Evolutionary conservation across 257 asterid genomes (phyloP).

Genomic region (Solanum medicagineum): DNA sequence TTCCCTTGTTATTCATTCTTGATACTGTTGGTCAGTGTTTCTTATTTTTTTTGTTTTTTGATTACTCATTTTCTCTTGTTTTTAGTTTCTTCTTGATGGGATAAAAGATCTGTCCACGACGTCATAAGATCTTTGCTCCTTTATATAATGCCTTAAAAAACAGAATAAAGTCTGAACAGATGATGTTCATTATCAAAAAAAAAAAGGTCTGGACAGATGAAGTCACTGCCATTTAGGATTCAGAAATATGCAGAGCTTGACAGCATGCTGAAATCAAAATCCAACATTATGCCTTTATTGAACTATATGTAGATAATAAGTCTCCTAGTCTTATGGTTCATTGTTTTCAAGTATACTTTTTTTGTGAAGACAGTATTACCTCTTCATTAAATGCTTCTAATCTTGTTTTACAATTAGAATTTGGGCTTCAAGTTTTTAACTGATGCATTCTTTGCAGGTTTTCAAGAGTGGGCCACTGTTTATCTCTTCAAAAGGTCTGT

Average conservation of each 20-base stretch:
- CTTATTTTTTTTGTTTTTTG: background rate
- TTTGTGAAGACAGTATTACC: background rate
- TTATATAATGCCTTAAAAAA: background rate
- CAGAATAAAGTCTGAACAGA: background rate
- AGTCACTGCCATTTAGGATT: background rate
- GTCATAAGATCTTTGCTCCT: background rate
- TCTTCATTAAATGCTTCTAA: background rate
- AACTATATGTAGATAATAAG: background rate
- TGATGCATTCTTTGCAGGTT: constrained; percentile 40
- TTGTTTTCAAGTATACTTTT: background rate
- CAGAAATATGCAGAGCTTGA: background rate
- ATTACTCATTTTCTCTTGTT: background rate
- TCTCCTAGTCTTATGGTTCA: background rate
- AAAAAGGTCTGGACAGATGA: background rate
- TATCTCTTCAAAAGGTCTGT: constrained; percentile 92
- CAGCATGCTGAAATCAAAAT: background rate
- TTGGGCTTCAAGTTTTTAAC: constrained; percentile 1
- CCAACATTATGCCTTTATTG: background rate
- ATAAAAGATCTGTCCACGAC: background rate
- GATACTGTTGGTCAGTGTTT: background rate
- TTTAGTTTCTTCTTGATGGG: background rate
- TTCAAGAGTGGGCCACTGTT: constrained; percentile 98
- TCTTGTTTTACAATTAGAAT: constrained; percentile 2
- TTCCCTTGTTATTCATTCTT: background rate
- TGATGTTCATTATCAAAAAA: no score